phyloP scores from a whole-genome alignment of 2,329 filamentous ascomycete genomes.

The Fusarium paranaense region DNA sequence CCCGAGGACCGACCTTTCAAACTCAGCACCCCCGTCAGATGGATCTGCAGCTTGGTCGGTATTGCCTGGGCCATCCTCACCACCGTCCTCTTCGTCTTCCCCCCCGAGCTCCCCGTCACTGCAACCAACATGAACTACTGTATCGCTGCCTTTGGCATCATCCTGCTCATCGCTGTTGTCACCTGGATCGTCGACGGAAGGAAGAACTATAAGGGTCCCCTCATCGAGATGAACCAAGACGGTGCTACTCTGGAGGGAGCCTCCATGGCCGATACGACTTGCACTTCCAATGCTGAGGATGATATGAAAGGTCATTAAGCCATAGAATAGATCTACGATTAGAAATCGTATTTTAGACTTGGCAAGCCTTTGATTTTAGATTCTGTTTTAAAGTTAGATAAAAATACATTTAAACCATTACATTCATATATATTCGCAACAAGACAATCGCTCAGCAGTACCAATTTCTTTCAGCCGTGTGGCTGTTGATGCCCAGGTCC shows the following conservation, averaged over 20 bases:
- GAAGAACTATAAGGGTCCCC: conserved; percentile 58
- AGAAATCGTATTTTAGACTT: neutral
- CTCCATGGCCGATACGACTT: conserved; percentile 33
- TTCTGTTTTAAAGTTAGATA: neutral
- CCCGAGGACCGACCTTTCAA: conserved; percentile 61
- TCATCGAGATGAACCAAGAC: conserved; percentile 35
- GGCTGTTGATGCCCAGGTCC: no score
- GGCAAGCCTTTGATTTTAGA: neutral
- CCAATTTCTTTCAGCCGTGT: no score
- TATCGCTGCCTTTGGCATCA: conserved; percentile 61
- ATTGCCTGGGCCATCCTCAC: conserved; percentile 76
- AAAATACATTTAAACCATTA: neutral
- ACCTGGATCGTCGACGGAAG: conserved; percentile 63
- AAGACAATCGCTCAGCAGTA: no score
- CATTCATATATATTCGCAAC: neutral
- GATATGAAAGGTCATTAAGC: conserved; percentile 14
- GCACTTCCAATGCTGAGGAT: conserved; percentile 29
- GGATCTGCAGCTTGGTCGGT: conserved; percentile 58
- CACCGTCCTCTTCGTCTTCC: conserved; percentile 80
- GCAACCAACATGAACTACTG: conserved; percentile 75
- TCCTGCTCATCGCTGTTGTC: conserved; percentile 56
- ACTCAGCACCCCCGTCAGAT: conserved; percentile 51
- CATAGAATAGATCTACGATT: neutral
- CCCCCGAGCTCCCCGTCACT: conserved; percentile 73
- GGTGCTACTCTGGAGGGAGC: conserved; percentile 29